Conservation (phyloP, 352 stramenopile genomes). For the Pythium vanterpoolii region DNA sequence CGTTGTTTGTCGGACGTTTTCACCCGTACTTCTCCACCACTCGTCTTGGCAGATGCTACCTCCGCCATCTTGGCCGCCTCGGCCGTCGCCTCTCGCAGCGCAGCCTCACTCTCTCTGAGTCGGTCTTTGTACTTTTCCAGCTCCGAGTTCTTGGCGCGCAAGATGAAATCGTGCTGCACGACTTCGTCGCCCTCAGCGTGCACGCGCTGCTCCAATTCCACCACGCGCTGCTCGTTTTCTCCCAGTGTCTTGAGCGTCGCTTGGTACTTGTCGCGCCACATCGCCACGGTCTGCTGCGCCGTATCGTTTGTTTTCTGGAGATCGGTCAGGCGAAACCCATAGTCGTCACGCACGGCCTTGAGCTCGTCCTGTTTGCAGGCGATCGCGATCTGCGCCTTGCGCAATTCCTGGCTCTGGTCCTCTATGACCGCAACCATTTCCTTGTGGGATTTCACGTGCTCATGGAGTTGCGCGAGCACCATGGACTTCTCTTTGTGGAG, state of each 20-base stretch:
- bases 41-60: too few species aligned
- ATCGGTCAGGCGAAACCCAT: constrained; percentile 27
- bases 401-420: constrained; percentile 56
- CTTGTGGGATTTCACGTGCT: constrained; percentile 46
- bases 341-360: constrained; percentile 32
- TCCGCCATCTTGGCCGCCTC: constrained; percentile 18
- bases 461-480: constrained; percentile 53
- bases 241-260: constrained; percentile 32
- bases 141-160: constrained; percentile 51
- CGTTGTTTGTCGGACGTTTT: constrained; percentile 31
- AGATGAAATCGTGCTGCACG: constrained; percentile 56
- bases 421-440: constrained; percentile 41
- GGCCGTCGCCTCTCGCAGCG: constrained; percentile 21
- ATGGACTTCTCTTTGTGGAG: constrained; percentile 61
- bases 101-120: constrained; percentile 46
- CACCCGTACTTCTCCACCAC: constrained; percentile 13
- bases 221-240: constrained; percentile 28
- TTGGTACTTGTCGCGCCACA: constrained; percentile 60
- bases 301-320: constrained; percentile 37
- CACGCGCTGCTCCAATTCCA: constrained; percentile 48
- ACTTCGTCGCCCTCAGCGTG: constrained; percentile 46
- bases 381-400: constrained; percentile 42
- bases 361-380: constrained; percentile 47
- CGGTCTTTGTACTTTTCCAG: constrained; percentile 41
- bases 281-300: constrained; percentile 32